Evolutionary conservation across 2,329 filamentous ascomycete species (phyloP).

Genomic region (Stagonosporopsis cucurbitacearum): DNA sequence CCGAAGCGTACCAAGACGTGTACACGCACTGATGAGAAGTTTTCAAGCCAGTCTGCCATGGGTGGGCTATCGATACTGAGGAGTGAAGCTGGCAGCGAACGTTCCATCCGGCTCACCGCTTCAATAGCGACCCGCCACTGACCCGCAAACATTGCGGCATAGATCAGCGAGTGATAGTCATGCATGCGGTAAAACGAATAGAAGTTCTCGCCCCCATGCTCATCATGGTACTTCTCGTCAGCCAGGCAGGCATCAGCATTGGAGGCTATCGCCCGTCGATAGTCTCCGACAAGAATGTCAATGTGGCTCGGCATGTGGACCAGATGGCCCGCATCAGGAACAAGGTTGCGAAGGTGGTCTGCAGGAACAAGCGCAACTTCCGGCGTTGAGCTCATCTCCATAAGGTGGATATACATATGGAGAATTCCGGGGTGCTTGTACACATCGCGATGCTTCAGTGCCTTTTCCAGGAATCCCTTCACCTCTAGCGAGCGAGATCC

Average conservation of each 20-base stretch:
- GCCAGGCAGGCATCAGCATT: slow-evolving; percentile 71
- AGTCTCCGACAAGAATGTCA: slow-evolving; percentile 76
- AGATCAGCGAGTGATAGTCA: slow-evolving; percentile 76
- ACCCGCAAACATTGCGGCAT: slow-evolving; percentile 79
- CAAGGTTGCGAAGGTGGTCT: slow-evolving; percentile 67
- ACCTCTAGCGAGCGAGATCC: slow-evolving; percentile 65
- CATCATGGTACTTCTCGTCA: slow-evolving; percentile 69
- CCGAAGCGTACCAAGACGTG: slow-evolving; percentile 79
- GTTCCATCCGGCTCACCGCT: slow-evolving; percentile 65
- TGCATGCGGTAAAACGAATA: slow-evolving; percentile 80
- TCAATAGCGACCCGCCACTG: slow-evolving; percentile 68
- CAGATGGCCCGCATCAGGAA: slow-evolving; percentile 73
- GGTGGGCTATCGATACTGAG: slow-evolving; percentile 70
- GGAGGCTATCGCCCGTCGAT: slow-evolving; percentile 68
- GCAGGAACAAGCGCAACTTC: slow-evolving; percentile 68
- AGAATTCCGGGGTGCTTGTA: slow-evolving; percentile 71
- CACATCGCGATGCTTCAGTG: slow-evolving; percentile 59
- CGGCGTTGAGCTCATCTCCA: slow-evolving; percentile 75
- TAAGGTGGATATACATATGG: slow-evolving; percentile 78
- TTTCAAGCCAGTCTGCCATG: slow-evolving; percentile 82
- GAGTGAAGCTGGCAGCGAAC: slow-evolving; percentile 67
- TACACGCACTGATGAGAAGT: slow-evolving; percentile 69
- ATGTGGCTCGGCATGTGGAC: slow-evolving; percentile 81
- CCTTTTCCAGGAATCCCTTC: slow-evolving; percentile 65
- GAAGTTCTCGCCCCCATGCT: slow-evolving; percentile 70